Conservation (phyloP, 2,329 filamentous ascomycete species). For the Gremmenia infestans region DNA sequence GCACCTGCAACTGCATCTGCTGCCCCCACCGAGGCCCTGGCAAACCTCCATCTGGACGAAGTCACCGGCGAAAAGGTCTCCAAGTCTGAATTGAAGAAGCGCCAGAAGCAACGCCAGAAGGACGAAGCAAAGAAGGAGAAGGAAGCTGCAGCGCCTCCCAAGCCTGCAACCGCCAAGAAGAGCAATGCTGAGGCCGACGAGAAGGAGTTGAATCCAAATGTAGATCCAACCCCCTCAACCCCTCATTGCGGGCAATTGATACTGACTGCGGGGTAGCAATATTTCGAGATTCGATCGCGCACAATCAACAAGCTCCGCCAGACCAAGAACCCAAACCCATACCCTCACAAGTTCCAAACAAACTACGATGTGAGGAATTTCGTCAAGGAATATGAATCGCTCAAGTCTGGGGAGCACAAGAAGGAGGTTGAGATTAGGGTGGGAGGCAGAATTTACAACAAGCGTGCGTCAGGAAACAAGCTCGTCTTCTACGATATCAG, state of each 20-base stretch:
- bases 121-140: constrained; percentile 88
- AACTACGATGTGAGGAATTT: constrained; percentile 80
- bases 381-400: constrained; percentile 66
- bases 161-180: constrained; percentile 55
- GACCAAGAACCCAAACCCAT: constrained; percentile 72
- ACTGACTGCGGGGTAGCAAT: constrained; percentile 53
- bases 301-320: constrained; percentile 71
- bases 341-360: constrained; percentile 90
- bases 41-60: constrained; percentile 71
- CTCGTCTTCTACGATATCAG: constrained; percentile 88
- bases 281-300: constrained; percentile 92
- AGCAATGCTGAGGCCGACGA: constrained; percentile 48
- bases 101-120: constrained; percentile 83
- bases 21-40: constrained; percentile 22
- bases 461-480: constrained; percentile 76
- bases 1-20: constrained; percentile 8
- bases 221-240: constrained; percentile 35
- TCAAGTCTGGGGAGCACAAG: constrained; percentile 83
- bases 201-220: constrained; percentile 72
- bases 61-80: constrained; percentile 84
- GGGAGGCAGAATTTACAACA: constrained; percentile 84
- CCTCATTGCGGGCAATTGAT: background rate
- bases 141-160: constrained; percentile 61
- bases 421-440: constrained; percentile 71
- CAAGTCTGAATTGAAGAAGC: constrained; percentile 90